Conservation (phyloP, 768 basidiomycete genomes). For the Panaeolus papilionaceus region DNA sequence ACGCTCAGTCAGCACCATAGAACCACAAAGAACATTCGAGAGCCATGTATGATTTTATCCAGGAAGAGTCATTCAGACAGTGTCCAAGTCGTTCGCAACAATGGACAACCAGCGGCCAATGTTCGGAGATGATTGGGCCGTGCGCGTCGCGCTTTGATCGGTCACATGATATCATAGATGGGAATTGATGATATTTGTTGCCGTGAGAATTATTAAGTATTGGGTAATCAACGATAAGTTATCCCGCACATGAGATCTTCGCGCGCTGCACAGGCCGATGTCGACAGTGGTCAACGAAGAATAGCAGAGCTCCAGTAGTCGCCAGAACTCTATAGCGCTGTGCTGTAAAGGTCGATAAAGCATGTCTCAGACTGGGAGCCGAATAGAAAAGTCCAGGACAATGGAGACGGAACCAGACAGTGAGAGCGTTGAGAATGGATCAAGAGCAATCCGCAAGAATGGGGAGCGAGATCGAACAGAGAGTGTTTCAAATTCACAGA, state of each 20-base stretch:
- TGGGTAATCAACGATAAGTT: constrained; percentile 8
- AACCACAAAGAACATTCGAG: constrained; percentile 1
- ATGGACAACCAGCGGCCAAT: not conserved
- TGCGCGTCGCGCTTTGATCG: not conserved
- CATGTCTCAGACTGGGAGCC: not conserved
- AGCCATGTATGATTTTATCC: not conserved
- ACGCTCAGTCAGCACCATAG: not conserved
- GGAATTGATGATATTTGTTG: not conserved
- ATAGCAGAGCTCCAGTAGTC: not conserved
- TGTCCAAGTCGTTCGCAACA: not conserved
- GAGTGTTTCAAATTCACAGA: not conserved
- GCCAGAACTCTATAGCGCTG: not conserved
- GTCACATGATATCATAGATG: not conserved
- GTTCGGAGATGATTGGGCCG: not conserved
- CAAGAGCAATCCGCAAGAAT: not conserved
- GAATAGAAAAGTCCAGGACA: not conserved
- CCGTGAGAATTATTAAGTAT: not conserved
- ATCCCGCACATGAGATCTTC: not conserved
- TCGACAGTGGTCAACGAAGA: not conserved
- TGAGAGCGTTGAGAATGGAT: not conserved
- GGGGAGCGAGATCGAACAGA: not conserved
- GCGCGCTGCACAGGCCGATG: not conserved
- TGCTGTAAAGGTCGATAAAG: not conserved
- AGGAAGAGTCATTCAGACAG: not conserved
- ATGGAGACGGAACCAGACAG: not conserved